Evolutionary conservation across 352 stramenopile genomes (phyloP), one percentile per base, ranked within the genome.

Genomic region (Elongisporangium prolatum): DNA sequence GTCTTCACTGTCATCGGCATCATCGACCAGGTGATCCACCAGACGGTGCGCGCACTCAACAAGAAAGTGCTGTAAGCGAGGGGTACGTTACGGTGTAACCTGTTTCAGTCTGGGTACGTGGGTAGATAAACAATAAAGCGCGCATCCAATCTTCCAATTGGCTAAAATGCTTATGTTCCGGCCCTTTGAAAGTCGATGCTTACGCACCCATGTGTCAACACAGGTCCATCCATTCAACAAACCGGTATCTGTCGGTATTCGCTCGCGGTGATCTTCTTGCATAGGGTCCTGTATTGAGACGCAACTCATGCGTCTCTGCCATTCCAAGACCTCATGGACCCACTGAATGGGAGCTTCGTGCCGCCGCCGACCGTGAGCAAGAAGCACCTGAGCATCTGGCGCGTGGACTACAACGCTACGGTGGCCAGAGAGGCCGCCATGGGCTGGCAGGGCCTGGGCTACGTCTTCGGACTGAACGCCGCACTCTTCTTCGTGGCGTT

Each of bases 1-100:
- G 97, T 96, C 44, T 98, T 98, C 67, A 98, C 93, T 22, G 90
- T 98, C 59, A 91, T 98, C 56, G 93, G 93, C 24, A 92, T 98
- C 69, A 59, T 98, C 44, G 93, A 98, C 69, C 83, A 92, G 67
- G 61, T 94, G 49, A 88, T 96, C 59, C 86, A 95, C 69, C 83
- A 93, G 68, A 95, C 86, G 5, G 80, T 70, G 52, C 83, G 84
- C 18, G 86, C 86, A 22, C 75, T 95, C 63, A 95, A 93, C 81
- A 95, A 95, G 74, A 95, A 95, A 69, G 82, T 93, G 64, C 65
- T 95, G 69, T 95, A 94, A 82, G 59, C 2, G 10, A 14, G 38
- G 40, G 6, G 24, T 21, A 34, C 25, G 37, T 14, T 21, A n/a
- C 28, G 37, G 3, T 48, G 14, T 48, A 34, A 34, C 16, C 13